phyloP scores from a whole-genome alignment of 148 eudicot genomes.

The Rhododendron williamsianum region DNA sequence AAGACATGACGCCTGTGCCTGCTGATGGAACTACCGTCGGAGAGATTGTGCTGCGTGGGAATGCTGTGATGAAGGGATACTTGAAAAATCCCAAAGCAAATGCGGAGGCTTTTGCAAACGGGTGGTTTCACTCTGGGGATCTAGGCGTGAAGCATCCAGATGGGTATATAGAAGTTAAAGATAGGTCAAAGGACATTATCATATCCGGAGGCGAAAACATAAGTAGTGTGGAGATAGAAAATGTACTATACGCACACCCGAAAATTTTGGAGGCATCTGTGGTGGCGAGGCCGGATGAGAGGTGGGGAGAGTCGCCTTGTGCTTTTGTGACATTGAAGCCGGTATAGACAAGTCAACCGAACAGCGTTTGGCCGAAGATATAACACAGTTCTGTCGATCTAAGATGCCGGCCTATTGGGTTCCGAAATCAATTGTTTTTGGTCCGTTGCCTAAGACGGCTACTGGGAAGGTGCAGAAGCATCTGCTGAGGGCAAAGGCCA shows the following conservation, averaged over 20 bases:
- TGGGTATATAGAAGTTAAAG: conserved; percentile 82
- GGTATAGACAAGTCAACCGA: conserved; percentile 32
- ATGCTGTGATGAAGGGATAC: conserved; percentile 89
- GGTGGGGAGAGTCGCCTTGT: conserved; percentile 91
- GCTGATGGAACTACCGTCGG: conserved; percentile 80
- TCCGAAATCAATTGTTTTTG: conserved; percentile 76
- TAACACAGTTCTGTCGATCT: conserved; percentile 63
- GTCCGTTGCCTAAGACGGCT: conserved; percentile 86
- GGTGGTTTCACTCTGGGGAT: conserved; percentile 93
- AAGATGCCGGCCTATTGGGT: conserved; percentile 92
- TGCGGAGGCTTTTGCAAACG: conserved; percentile 65
- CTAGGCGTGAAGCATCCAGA: conserved; percentile 85
- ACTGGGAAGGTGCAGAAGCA: conserved; percentile 96
- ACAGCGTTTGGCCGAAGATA: conserved; percentile 51
- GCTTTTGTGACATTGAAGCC: conserved; percentile 82
- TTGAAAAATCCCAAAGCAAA: conserved; percentile 87
- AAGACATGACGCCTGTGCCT: conserved; percentile 72
- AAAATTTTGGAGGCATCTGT: conserved; percentile 69
- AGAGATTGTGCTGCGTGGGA: conserved; percentile 81
- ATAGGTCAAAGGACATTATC: conserved; percentile 87
- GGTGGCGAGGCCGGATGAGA: conserved; percentile 74
- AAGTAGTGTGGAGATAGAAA: conserved; percentile 87
- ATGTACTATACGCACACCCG: conserved; percentile 56
- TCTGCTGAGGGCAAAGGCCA: conserved; percentile 69
- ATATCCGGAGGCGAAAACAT: conserved; percentile 96